A percentile compares a stretch with the other conserved stretches of the same genome.
Evolutionary conservation across 352 stramenopile species (phyloP).

Genomic region (Globisporangium perplexum): DNA sequence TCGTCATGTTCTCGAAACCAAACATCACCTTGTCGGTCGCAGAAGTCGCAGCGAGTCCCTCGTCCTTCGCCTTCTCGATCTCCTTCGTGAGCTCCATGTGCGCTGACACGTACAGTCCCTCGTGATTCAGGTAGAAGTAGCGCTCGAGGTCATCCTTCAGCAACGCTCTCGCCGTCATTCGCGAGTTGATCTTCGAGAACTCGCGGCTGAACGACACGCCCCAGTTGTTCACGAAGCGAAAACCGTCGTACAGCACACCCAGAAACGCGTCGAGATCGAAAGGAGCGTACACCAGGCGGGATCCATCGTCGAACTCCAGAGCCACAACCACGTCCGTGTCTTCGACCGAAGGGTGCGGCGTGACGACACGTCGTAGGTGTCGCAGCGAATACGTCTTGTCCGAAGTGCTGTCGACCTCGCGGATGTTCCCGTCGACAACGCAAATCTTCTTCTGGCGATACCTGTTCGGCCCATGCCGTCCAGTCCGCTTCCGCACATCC

Average conservation of each 20-base stretch:
- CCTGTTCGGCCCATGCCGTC: conserved; percentile 47
- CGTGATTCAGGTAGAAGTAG: conserved; percentile 50
- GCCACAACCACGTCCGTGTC: conserved; percentile 35
- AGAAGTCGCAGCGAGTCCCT: conserved; percentile 32
- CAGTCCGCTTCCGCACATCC: conserved; percentile 49
- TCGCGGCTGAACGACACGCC: conserved; percentile 53
- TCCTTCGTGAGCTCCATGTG: conserved; percentile 49
- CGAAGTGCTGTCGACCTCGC: conserved; percentile 38
- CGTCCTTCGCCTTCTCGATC: conserved; percentile 48
- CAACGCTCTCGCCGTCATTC: conserved; percentile 44
- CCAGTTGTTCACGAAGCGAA: conserved; percentile 53
- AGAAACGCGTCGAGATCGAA: conserved; percentile 57
- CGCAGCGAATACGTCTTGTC: conserved; percentile 60
- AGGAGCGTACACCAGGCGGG: conserved; percentile 50
- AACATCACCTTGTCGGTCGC: conserved; percentile 61
- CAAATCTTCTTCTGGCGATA: conserved; percentile 64
- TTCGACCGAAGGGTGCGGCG: conserved; percentile 21
- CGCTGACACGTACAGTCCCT: conserved; percentile 54
- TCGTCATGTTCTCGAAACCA: conserved; percentile 65
- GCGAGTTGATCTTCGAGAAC: conserved; percentile 62
- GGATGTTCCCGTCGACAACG: conserved; percentile 42
- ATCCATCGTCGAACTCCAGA: conserved; percentile 64
- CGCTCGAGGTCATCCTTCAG: conserved; percentile 47
- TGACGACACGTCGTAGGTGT: conserved; percentile 43
- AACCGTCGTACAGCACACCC: conserved; percentile 64